Base-by-base conservation (phyloP, 2,329 filamentous ascomycete species). In the Ophiostoma perfectum region DNA sequence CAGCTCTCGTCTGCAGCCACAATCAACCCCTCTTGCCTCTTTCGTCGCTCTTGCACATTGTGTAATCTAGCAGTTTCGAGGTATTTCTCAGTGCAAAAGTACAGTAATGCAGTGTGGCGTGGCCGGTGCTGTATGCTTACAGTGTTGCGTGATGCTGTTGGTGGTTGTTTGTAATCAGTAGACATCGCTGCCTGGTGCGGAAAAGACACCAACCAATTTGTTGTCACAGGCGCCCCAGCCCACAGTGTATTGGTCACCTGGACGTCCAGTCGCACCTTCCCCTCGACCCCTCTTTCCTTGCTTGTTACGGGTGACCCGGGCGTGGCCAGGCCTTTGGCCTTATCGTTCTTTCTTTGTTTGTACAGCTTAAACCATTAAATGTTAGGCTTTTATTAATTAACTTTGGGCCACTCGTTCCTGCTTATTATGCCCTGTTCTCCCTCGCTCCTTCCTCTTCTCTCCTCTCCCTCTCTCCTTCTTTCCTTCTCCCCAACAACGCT, bases 201-300 rank as follows among this genome's bases (percentile, higher is more conserved):
- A 27, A 27, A 27, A 27, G 27, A 27, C 27, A 27, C 27, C 27
- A 27, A 27, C 42, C 42, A 44, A 44, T 44, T 2, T 27, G 27
- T 27, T 27, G 27, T 27, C 27, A 27, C 27, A 27, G 47, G n/a
- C n/a, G 45, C 16, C 47, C 47, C 16, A 27, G 5, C 8, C 18
- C 47, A 9, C 27, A 60, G 11, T 18, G 27, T 60, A 60, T 38
- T 60, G n/a, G 55, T 60, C 55, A 39, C 55, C 55, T 60, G 55
- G 38, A 60, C 55, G 27, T 12, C 42, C 55, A 60, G 55, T 55
- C 18, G 6, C 49, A 27, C 45, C 41, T 36, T 14, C 36, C 55
- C 18, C 60, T 66, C 62, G 41, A 14, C 64, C 27, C 62, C 47
- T 69, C 38, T 60, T 16, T 63, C 27, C 41, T 38, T 60, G 42